These are phyloP conservation scores for Trichoderma koningii DNA, from an alignment of 2,329 filamentous ascomycete genomes.

Conservation along the genomic window DNA sequence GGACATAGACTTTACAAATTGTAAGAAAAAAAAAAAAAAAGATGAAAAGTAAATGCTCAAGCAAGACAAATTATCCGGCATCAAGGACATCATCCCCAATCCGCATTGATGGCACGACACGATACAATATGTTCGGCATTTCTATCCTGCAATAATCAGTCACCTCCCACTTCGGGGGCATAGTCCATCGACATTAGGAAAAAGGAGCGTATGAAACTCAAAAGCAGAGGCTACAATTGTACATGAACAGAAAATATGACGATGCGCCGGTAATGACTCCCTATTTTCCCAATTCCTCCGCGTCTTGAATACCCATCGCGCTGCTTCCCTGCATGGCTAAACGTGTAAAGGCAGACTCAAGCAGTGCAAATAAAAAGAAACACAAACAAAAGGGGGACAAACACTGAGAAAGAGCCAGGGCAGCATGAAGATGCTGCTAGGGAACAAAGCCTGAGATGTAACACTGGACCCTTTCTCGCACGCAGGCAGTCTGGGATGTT, in stretches of 20 bases:
- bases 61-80: background rate
- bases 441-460: background rate
- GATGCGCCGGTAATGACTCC: constrained; percentile 36
- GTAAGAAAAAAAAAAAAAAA: background rate
- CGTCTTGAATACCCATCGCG: constrained; percentile 30
- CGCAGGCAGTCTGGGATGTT: background rate
- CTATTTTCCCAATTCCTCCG: constrained; percentile 31
- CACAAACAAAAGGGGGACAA: constrained; percentile 8
- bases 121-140: constrained; percentile 23
- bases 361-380: constrained; percentile 1
- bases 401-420: constrained; percentile 8
- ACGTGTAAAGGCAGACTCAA: constrained; percentile 18
- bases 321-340: constrained; percentile 26
- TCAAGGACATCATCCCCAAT: background rate
- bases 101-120: background rate
- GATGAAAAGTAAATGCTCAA: background rate
- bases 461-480: background rate
- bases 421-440: background rate
- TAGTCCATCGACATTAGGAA: constrained; percentile 3
- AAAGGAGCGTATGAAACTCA: constrained; percentile 16
- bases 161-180: constrained; percentile 25
- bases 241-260: constrained; percentile 28
- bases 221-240: constrained; percentile 25
- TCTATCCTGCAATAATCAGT: constrained; percentile 33
- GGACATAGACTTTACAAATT: background rate